phyloP scores from a whole-genome alignment of 306 rosid species.

The Citrullus mucosospermus region DNA sequence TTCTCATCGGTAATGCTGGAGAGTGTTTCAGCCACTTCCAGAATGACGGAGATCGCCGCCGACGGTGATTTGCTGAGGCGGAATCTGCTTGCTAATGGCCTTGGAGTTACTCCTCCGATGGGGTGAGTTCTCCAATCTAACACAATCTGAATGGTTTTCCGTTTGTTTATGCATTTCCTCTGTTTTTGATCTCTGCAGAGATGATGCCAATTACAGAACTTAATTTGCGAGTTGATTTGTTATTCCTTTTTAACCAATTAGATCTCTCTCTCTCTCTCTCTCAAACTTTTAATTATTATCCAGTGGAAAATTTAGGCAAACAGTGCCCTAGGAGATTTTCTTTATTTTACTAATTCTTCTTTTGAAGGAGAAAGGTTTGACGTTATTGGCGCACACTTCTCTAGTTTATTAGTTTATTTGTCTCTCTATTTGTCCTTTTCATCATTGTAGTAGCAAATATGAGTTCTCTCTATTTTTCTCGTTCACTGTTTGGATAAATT shows the following conservation, averaged over 20 bases:
- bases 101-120: conserved; percentile 83
- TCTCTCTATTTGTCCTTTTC: not conserved
- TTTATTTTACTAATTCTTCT: not conserved
- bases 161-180: not conserved
- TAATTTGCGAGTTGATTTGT: not conserved
- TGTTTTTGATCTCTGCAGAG: not conserved
- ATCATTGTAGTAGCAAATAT: not conserved
- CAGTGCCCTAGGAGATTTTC: not conserved
- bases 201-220: not conserved
- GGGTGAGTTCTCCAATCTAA: conserved; percentile 31
- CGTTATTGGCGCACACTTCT: not conserved
- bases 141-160: not conserved
- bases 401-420: not conserved
- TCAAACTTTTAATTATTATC: not conserved
- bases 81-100: conserved; percentile 73
- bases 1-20: not conserved
- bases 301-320: not conserved
- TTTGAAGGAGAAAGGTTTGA: not conserved
- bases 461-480: not conserved
- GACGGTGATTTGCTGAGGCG: conserved; percentile 24
- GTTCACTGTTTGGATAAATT: not conserved
- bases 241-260: not conserved
- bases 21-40: conserved; percentile 22
- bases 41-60: not conserved
- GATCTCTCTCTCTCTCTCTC: not conserved